Evolutionary conservation across 176 grass and related monocot species (phyloP).

Genomic region (Raddia distichophylla): DNA sequence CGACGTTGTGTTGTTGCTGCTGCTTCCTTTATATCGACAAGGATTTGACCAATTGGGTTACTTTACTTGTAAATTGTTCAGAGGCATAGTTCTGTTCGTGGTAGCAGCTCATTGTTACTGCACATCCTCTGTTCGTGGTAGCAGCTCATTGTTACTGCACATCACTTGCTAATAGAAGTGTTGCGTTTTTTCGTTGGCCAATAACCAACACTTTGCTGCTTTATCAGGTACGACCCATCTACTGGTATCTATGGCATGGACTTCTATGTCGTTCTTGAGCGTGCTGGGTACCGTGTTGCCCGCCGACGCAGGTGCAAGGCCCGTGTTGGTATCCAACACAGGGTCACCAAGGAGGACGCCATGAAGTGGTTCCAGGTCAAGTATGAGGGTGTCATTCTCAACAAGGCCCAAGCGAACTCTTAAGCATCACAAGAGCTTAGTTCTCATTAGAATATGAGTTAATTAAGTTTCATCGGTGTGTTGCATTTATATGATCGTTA

Average conservation of each 20-base stretch:
- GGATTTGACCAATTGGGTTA: neutral
- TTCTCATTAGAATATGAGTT: constrained; percentile 20
- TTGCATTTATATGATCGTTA: constrained; percentile 40
- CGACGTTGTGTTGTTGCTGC: neutral
- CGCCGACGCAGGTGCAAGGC: constrained; percentile 66
- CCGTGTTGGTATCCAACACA: constrained; percentile 61
- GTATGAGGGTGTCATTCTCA: constrained; percentile 74
- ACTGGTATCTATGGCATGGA: constrained; percentile 77
- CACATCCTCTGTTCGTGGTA: too few species aligned
- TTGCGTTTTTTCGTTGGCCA: neutral
- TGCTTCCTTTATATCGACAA: neutral
- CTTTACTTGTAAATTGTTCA: neutral
- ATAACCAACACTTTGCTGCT: neutral
- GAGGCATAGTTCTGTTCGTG: neutral
- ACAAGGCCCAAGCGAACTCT: constrained; percentile 54
- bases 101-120: neutral
- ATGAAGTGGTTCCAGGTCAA: constrained; percentile 86
- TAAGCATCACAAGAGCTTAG: constrained; percentile 21
- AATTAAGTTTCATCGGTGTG: constrained; percentile 18
- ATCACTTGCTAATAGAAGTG: neutral
- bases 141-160: neutral
- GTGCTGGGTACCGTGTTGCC: constrained; percentile 59
- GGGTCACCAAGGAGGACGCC: constrained; percentile 69
- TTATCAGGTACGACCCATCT: constrained; percentile 58
- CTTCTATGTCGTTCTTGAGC: constrained; percentile 60